Evolutionary conservation across 2,329 filamentous ascomycete species (phyloP).

Genomic region (Diaporthe capsici): DNA sequence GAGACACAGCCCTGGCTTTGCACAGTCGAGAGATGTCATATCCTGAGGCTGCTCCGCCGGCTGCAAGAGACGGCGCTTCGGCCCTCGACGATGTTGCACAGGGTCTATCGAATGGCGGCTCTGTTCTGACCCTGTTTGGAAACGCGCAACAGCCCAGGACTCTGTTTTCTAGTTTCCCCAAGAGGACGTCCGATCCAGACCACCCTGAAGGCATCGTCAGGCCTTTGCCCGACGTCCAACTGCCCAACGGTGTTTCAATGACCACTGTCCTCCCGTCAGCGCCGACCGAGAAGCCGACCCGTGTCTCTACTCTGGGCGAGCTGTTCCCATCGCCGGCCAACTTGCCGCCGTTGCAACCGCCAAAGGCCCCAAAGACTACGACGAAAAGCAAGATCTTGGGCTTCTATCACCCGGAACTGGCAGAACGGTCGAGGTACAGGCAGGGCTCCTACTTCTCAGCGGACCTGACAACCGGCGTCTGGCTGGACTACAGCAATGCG

Average conservation of each 20-base stretch:
- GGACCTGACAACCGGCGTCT: constrained; percentile 75
- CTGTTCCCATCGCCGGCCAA: constrained; percentile 78
- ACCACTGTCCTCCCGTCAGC: constrained; percentile 73
- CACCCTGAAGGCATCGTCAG: constrained; percentile 49
- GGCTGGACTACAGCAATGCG: constrained; percentile 78
- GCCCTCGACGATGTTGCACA: constrained; percentile 57
- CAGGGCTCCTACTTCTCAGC: constrained; percentile 76
- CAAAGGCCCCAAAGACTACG: constrained; percentile 78
- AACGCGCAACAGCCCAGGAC: constrained; percentile 81
- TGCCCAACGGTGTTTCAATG: constrained; percentile 82
- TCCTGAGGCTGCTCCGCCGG: constrained; percentile 56
- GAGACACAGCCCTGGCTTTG: constrained; percentile 73
- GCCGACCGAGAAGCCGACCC: constrained; percentile 62
- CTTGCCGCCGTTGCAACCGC: constrained; percentile 76
- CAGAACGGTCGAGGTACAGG: constrained; percentile 68
- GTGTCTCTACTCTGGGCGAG: constrained; percentile 77
- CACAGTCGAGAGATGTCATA: constrained; percentile 73
- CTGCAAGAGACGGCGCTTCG: constrained; percentile 46
- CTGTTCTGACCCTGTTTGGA: constrained; percentile 83
- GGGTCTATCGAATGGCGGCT: constrained; percentile 60
- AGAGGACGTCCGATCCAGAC: constrained; percentile 53
- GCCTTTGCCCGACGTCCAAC: constrained; percentile 72
- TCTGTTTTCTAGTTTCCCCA: constrained; percentile 88
- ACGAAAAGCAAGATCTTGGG: constrained; percentile 68
- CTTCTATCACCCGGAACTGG: constrained; percentile 54